Base-by-base conservation (phyloP, 2,329 filamentous ascomycete species). In the Sporothrix euskadiensis region DNA sequence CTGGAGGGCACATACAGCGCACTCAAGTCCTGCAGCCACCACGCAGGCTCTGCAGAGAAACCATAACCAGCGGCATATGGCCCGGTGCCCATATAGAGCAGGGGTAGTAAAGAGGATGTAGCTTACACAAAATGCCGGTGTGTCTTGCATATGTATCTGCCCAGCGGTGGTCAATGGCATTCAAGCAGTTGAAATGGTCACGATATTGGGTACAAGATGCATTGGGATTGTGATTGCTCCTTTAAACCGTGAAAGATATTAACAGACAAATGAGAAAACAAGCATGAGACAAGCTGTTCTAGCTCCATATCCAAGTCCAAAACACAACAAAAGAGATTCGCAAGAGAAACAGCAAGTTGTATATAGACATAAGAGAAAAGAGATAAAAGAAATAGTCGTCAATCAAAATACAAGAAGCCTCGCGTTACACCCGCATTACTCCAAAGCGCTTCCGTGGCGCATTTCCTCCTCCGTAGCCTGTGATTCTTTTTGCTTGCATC, bases 61-160 rank as follows among this genome's bases (percentile, higher is more conserved):
- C 4, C 35, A 44, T 41, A 22, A 44, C 19, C 32, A 44, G 10
- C 59, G 35, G 59, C 59, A 65, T 41, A 44, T 44, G 57, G 39
- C 14, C 14, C 32, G 57, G 6, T n/a, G 35, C 3, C 35, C 32
- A 35, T n/a, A 35, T 10, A n/a, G 22, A 4, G n/a, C 4, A 65
- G 16, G 22, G 1, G n/a, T 3, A 65, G 16, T 22, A 26, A 10
- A 32, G 16, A 8, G 9, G 39, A 47, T 8, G 10, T 12, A 30
- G 26, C 61, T 44, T 30, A 47, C n/a, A 66, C 61, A 19, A 41
- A 30, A 65, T 66, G 61, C 61, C 61, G 47, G 61, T 39, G 61
- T 66, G 61, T 66, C 61, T 66, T 66, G 61, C 61, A 66, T 66
- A 66, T 47, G 39, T 47, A 30, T 16, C 61, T 66, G 61, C 35